A percentile compares a stretch with the other conserved stretches of the same genome.
Conservation (phyloP, 176 grass and related monocot species). For the Oryza meridionalis region DNA sequence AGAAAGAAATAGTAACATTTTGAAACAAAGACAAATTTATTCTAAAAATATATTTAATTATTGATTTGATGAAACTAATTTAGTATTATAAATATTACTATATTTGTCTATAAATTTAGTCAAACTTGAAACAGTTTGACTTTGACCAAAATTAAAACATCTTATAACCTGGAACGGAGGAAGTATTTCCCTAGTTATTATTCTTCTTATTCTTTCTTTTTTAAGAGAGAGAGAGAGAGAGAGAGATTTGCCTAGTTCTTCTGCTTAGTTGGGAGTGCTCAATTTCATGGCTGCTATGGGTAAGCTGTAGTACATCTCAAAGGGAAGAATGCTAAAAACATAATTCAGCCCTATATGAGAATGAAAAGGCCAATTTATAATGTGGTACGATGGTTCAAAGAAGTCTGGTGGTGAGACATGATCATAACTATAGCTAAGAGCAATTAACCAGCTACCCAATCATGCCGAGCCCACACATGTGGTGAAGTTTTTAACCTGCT, state of each 20-base stretch:
- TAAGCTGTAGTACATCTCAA: not conserved
- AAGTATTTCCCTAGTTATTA: not conserved
- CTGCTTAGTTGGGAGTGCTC: not conserved
- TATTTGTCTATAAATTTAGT: too few species aligned
- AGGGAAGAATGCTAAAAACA: not conserved
- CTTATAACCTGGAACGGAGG: too few species aligned
- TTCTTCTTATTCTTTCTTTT: not conserved
- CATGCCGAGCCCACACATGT: not conserved
- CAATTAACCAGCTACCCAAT: conserved; percentile 2
- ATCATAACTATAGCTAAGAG: not conserved
- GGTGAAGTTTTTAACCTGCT: not conserved
- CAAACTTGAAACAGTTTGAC: too few species aligned
- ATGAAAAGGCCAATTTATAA: not conserved
- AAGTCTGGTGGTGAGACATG: not conserved
- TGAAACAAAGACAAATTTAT: too few species aligned
- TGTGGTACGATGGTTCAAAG: not conserved
- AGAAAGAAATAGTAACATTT: too few species aligned
- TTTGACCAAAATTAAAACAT: too few species aligned
- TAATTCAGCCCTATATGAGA: not conserved
- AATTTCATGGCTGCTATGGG: not conserved
- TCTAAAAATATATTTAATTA: too few species aligned
- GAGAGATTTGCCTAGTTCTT: not conserved
- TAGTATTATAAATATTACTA: too few species aligned
- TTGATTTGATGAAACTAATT: too few species aligned
- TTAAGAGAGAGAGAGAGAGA: too few species aligned